Percentiles rank a stretch among this genome's conserved stretches.
Evolutionary conservation across 768 basidiomycete genomes (phyloP).

Genomic region (Dentipellis fragilis): DNA sequence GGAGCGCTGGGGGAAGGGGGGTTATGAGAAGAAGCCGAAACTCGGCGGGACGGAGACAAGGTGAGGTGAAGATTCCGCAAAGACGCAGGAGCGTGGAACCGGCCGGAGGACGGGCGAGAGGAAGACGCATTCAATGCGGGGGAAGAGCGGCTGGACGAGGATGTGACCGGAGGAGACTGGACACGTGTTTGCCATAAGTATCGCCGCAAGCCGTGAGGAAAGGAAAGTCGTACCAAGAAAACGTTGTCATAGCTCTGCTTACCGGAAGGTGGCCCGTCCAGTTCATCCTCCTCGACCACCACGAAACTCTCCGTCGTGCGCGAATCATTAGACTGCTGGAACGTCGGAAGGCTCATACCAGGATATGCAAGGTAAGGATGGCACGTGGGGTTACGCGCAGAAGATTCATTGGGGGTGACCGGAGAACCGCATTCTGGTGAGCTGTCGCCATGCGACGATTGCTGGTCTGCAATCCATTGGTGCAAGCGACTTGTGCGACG

Average conservation of each 20-base stretch:
- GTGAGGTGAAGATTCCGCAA: conserved; percentile 34
- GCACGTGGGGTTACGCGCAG: conserved; percentile 17
- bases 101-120: conserved; percentile 24
- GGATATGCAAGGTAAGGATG: conserved; percentile 35
- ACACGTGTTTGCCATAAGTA: not conserved
- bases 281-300: conserved; percentile 22
- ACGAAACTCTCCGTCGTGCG: conserved; percentile 31
- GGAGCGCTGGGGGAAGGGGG: conserved; percentile 24
- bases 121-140: conserved; percentile 17
- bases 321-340: conserved; percentile 22
- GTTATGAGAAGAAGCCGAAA: conserved; percentile 24
- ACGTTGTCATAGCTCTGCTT: conserved; percentile 2
- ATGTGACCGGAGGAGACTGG: not conserved
- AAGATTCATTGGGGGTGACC: conserved; percentile 13
- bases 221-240: conserved; percentile 3
- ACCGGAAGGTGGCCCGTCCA: conserved; percentile 1
- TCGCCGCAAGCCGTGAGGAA: too few species aligned
- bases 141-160: conserved; percentile 11
- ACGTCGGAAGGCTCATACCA: conserved; percentile 21
- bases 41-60: conserved; percentile 30
- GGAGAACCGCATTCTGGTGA: too few species aligned
- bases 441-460: conserved; percentile 4
- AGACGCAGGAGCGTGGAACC: conserved; percentile 28
- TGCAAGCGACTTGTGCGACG: conserved; percentile 31
- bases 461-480: conserved; percentile 36